Evolutionary conservation across 1,284 basidiomycete genomes (phyloP).

Genomic region (Irpex sp.): DNA sequence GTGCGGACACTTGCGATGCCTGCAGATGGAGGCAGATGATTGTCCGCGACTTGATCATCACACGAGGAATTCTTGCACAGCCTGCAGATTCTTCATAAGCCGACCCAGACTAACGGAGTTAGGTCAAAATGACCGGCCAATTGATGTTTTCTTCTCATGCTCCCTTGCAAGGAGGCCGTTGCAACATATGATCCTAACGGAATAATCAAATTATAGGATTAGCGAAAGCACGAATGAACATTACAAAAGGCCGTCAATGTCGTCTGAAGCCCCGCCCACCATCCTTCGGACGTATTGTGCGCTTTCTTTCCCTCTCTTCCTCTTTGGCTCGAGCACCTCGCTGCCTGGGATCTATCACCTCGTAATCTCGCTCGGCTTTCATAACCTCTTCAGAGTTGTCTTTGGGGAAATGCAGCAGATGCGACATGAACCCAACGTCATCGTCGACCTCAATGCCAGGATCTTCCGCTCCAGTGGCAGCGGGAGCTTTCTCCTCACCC

Average conservation of each 20-base stretch:
- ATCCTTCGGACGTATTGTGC: slow-evolving; percentile 32
- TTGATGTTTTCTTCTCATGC: not conserved
- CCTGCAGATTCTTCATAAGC: not conserved
- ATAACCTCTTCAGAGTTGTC: slow-evolving; percentile 71
- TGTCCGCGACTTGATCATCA: not conserved
- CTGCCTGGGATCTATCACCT: slow-evolving; percentile 80
- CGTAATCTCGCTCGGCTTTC: slow-evolving; percentile 87
- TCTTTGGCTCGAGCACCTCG: slow-evolving; percentile 67
- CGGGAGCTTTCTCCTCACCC: slow-evolving; percentile 7
- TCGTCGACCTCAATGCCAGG: slow-evolving; percentile 76
- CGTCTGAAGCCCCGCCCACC: slow-evolving; percentile 25
- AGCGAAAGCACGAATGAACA: not conserved
- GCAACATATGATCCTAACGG: not conserved
- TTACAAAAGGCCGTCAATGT: not conserved
- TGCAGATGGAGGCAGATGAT: not conserved
- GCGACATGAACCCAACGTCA: slow-evolving; percentile 77
- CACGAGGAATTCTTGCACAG: not conserved
- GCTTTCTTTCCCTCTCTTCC: slow-evolving; percentile 68
- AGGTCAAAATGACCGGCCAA: not conserved
- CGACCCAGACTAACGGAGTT: not conserved
- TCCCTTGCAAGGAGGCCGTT: not conserved
- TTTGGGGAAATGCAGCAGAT: slow-evolving; percentile 76
- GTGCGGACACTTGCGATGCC: not conserved
- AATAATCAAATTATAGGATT: not conserved
- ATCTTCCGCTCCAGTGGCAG: slow-evolving; percentile 33